A percentile compares a stretch with the other conserved stretches of the same genome.
These are phyloP conservation scores for Colletotrichum musae DNA, from an alignment of 2,329 filamentous ascomycete species.

Conservation along the genomic window DNA sequence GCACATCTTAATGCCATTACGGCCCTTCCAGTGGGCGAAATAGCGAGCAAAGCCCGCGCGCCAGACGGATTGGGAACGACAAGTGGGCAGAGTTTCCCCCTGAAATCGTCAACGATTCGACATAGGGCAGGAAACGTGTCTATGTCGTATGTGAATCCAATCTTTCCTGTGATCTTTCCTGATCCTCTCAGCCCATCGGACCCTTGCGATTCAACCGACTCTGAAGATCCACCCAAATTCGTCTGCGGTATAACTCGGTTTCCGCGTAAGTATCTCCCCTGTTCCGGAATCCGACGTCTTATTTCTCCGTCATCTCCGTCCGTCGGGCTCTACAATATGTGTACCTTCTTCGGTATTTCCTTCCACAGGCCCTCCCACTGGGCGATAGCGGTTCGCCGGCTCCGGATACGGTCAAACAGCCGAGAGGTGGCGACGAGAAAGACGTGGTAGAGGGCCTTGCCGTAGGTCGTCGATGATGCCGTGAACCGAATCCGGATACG, in stretches of 20 bases:
- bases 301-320: slow-evolving; percentile 3
- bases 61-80: neutral
- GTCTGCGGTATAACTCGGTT: neutral
- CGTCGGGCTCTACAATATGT: neutral
- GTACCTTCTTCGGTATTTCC: slow-evolving; percentile 1
- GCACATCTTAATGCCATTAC: slow-evolving; percentile 4
- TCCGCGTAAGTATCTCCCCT: neutral
- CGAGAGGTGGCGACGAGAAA: slow-evolving; percentile 61
- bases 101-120: slow-evolving; percentile 10
- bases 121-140: neutral
- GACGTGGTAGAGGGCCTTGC: slow-evolving; percentile 62
- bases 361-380: slow-evolving; percentile 40
- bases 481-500: slow-evolving; percentile 45
- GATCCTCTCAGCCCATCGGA: neutral
- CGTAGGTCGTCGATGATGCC: slow-evolving; percentile 62
- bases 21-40: neutral
- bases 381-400: slow-evolving; percentile 17
- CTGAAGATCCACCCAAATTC: neutral
- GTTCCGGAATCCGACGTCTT: neutral
- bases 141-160: slow-evolving; percentile 10
- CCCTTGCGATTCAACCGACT: neutral
- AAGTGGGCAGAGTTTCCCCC: slow-evolving; percentile 8
- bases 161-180: too few species aligned
- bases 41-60: neutral
- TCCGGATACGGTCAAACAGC: slow-evolving; percentile 23